Evolutionary conservation across 108 stramenopile genomes (phyloP).

Genomic region (Pelagomonas calceolata): DNA sequence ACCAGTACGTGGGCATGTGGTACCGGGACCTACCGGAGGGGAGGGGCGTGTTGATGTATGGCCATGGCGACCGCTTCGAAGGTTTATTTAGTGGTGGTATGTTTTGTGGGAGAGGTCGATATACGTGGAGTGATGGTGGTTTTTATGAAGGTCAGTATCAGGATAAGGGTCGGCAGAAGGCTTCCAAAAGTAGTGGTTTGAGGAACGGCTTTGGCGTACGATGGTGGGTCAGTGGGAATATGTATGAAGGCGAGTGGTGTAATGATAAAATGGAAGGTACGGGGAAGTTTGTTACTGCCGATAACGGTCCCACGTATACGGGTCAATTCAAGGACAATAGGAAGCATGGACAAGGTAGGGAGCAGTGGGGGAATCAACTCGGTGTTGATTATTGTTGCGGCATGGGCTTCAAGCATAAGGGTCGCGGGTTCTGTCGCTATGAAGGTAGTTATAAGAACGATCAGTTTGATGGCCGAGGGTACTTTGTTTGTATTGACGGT

Average conservation of each 20-base stretch:
- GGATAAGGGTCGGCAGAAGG: not conserved
- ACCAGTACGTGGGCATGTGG: slow-evolving; percentile 14
- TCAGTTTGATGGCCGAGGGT: slow-evolving; percentile 1
- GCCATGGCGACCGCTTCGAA: slow-evolving; percentile 13
- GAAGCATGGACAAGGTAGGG: slow-evolving; percentile 1
- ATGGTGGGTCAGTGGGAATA: slow-evolving; percentile 10
- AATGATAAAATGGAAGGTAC: slow-evolving; percentile 5
- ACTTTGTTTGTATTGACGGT: not conserved
- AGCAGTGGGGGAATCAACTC: slow-evolving; percentile 6
- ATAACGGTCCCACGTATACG: not conserved
- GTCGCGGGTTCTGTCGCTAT: slow-evolving; percentile 9
- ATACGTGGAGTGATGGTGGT: slow-evolving; percentile 7
- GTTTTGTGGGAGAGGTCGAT: slow-evolving; percentile 6
- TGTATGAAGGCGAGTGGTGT: slow-evolving; percentile 9
- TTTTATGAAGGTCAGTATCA: slow-evolving; percentile 11
- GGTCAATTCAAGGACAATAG: not conserved
- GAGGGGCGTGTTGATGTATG: slow-evolving; percentile 3
- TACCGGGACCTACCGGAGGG: slow-evolving; percentile 8
- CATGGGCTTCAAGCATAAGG: slow-evolving; percentile 3
- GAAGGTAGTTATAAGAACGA: slow-evolving; percentile 1
- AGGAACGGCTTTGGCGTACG: slow-evolving; percentile 7
- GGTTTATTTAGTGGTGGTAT: slow-evolving; percentile 7
- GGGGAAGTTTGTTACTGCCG: not conserved
- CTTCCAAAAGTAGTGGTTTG: not conserved
- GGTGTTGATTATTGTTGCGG: not conserved